phyloP scores from a whole-genome alignment of 2,329 filamentous ascomycete genomes.

The Aspergillus sp. region DNA sequence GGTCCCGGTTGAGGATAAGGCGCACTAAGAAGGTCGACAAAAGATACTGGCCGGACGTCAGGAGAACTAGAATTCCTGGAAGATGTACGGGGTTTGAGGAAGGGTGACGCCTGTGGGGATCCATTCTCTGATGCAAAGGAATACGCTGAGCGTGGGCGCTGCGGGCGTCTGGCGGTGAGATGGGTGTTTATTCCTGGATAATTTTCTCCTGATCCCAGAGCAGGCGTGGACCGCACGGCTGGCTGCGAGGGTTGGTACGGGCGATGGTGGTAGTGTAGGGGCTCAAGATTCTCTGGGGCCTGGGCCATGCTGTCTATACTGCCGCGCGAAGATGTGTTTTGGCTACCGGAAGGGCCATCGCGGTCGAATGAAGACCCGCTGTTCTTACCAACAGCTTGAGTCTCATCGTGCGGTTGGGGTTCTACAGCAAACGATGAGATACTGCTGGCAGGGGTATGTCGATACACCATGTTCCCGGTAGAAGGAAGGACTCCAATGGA shows the following conservation, averaged over 20 bases:
- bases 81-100: conserved; percentile 48
- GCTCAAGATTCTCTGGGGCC: conserved; percentile 42
- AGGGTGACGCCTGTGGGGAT: conserved; percentile 53
- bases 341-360: conserved; percentile 22
- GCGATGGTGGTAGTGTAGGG: conserved; percentile 54
- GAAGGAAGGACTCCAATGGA: conserved; percentile 22
- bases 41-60: conserved; percentile 58
- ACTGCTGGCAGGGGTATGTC: conserved; percentile 35
- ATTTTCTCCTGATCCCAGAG: conserved; percentile 46
- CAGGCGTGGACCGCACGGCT: conserved; percentile 27
- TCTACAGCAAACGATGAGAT: conserved; percentile 38
- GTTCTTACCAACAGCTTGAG: conserved; percentile 18
- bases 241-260: conserved; percentile 40
- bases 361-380: conserved; percentile 27
- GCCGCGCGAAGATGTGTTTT: conserved; percentile 34
- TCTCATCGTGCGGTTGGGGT: conserved; percentile 25
- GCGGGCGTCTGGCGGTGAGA: conserved; percentile 58
- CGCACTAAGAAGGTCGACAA: conserved; percentile 62
- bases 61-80: conserved; percentile 57
- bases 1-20: conserved; percentile 79
- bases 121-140: conserved; percentile 69
- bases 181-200: conserved; percentile 59
- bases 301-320: conserved; percentile 38
- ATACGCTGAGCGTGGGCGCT: conserved; percentile 73
- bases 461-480: conserved; percentile 17